Conservation (phyloP, 2,329 filamentous ascomycete species). For the Curvularia spicifera region DNA sequence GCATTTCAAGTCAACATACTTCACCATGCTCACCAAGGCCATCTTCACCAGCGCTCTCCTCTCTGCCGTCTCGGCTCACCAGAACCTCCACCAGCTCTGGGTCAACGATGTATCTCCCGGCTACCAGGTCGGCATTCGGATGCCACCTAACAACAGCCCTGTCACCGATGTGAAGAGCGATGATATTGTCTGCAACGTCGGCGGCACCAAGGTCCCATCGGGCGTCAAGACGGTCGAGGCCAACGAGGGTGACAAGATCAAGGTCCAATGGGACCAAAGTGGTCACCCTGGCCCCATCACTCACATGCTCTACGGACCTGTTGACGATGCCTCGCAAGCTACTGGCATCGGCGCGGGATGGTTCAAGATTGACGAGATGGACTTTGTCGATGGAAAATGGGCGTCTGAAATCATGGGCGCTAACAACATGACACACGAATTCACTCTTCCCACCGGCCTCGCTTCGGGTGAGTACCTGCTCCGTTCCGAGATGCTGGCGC, state of each 20-base stretch:
- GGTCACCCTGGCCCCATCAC: slow-evolving; percentile 46
- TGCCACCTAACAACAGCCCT: slow-evolving; percentile 45
- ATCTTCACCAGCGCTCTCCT: slow-evolving; percentile 35
- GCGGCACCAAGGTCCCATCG: slow-evolving; percentile 36
- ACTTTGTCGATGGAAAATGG: slow-evolving; percentile 40
- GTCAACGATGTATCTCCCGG: slow-evolving; percentile 41
- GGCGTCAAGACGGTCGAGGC: slow-evolving; percentile 39
- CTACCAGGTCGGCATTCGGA: slow-evolving; percentile 44
- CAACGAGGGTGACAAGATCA: slow-evolving; percentile 41
- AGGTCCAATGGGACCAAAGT: slow-evolving; percentile 44
- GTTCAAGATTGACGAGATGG: slow-evolving; percentile 49
- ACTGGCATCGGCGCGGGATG: slow-evolving; percentile 43
- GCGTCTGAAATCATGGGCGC: slow-evolving; percentile 48
- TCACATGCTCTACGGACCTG: slow-evolving; percentile 47
- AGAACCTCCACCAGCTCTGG: slow-evolving; percentile 43
- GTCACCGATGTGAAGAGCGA: slow-evolving; percentile 41
- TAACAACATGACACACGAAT: slow-evolving; percentile 46
- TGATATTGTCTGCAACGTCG: slow-evolving; percentile 47
- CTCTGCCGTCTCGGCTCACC: slow-evolving; percentile 40
- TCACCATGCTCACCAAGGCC: slow-evolving; percentile 43
- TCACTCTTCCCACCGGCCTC: slow-evolving; percentile 51
- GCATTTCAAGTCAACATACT: slow-evolving; percentile 14
- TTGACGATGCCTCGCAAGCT: slow-evolving; percentile 61
- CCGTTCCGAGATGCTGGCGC: slow-evolving; percentile 56
- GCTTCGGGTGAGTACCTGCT: slow-evolving; percentile 51